Evolutionary conservation across 1,139 yeast genomes (phyloP).

Genomic region (Scheffersomyces segobiensis): DNA sequence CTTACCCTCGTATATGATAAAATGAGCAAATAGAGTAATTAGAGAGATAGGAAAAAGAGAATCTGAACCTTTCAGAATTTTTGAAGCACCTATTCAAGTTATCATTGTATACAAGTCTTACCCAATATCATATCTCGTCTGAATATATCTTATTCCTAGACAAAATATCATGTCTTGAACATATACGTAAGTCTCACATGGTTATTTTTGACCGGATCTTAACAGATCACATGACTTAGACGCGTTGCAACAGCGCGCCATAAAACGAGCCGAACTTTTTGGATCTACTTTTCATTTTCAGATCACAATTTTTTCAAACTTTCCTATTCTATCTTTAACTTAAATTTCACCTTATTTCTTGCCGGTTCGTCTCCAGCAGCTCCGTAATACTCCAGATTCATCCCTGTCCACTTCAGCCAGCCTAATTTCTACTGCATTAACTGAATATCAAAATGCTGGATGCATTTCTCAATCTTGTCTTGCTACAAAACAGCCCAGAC

Average conservation of each 20-base stretch:
- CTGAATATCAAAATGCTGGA: not conserved
- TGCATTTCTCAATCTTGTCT: conserved; percentile 19
- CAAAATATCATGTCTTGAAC: not conserved
- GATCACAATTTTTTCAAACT: not conserved
- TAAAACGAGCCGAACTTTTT: not conserved
- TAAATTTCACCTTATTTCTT: not conserved
- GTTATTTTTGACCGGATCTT: not conserved
- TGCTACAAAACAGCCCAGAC: conserved; percentile 38
- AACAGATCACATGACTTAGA: not conserved
- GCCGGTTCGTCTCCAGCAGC: not conserved
- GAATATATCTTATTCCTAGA: no score
- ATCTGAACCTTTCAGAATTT: not conserved
- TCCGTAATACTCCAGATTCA: not conserved
- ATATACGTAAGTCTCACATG: not conserved
- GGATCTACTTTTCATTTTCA: not conserved
- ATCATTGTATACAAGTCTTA: no score
- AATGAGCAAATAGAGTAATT: not conserved
- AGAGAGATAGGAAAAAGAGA: not conserved
- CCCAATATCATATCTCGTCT: not conserved
- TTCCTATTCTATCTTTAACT: not conserved
- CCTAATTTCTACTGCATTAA: no score
- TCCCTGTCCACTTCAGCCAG: not conserved
- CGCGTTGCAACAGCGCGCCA: not conserved
- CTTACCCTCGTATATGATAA: not conserved
- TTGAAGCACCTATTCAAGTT: not conserved